Conservation (phyloP, 116 monocot species). For the Papilionanthe hybrid region DNA sequence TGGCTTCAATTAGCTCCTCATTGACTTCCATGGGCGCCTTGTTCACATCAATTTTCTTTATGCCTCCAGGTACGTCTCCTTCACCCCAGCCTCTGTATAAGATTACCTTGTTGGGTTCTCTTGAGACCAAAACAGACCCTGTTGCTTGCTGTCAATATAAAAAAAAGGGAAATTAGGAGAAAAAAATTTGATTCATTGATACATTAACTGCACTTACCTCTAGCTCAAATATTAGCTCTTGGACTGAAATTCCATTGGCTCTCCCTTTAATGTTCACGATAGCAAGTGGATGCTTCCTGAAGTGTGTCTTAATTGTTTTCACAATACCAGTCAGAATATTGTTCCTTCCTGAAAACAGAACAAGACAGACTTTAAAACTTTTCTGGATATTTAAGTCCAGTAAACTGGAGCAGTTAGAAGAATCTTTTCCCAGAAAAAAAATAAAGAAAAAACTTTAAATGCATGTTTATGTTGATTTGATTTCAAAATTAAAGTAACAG, state of each 20-base stretch:
- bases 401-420: background rate
- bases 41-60: constrained; percentile 12
- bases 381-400: background rate
- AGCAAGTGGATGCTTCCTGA: constrained; percentile 84
- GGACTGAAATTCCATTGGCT: constrained; percentile 78
- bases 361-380: background rate
- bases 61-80: constrained; percentile 22
- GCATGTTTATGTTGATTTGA: background rate
- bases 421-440: background rate
- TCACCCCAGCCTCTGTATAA: constrained; percentile 79
- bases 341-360: constrained; percentile 59
- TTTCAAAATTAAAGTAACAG: background rate
- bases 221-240: constrained; percentile 71
- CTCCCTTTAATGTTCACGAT: constrained; percentile 92
- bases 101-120: constrained; percentile 89
- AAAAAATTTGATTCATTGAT: background rate
- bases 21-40: constrained; percentile 3
- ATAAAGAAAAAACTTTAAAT: background rate
- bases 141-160: constrained; percentile 59
- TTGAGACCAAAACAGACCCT: constrained; percentile 76
- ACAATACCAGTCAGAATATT: constrained; percentile 76
- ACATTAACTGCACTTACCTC: constrained; percentile 40
- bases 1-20: constrained; percentile 60
- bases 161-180: background rate
- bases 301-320: constrained; percentile 78